Evolutionary conservation across 148 eudicot genomes (phyloP), one percentile per base, ranked within the genome.

Genomic region (Rhododendron henanense): DNA sequence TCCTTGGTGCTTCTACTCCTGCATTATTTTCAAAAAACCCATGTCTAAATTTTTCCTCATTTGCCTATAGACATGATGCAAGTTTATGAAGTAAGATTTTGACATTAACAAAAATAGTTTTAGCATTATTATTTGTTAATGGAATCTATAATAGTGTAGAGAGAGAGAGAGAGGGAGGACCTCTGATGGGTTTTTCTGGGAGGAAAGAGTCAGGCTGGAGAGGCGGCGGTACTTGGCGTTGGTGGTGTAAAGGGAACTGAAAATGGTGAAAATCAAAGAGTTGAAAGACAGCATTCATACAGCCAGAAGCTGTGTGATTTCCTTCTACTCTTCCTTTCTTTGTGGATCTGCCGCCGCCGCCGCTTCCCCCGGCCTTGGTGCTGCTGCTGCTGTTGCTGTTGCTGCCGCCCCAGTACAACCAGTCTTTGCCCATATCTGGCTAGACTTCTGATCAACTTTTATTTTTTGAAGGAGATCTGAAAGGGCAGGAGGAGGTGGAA

Each of bases 1-100:
- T 95, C 74, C 98, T 91, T 39, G 96, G 95, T 69, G 95, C 96
- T 89, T 92, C 95, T 41, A 92, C 77, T 39, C 95, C 95, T 92
- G 90, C 85, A 55, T 14, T 55, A 88, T 21, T 85, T 80, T 69
- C 45, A 79, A 7, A 33, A 84, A 74, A 78, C 78, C 37, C 55
- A 50, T 23, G 39, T 53, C 74, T 81, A 53, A 57, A 10, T 16
- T 0, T 76, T 61, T 83, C 19, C 5, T 41, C 1, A 14, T 4
- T 15, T 15, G 19, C 19, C 5, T 55, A 15, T 15, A 55, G 59
- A 55, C 59, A 55, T 55, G 19, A 16, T 13, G 16, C 59, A 11
- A 16, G 59, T 55, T 55, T 13, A 55, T 16, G n/a, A n/a, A n/a
- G n/a, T 16, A 55, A 15, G 19, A 16, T 16, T 55, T 15, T 55